A percentile compares a stretch with the other conserved stretches of the same genome.
Evolutionary conservation across 768 basidiomycete species (phyloP).

Genomic region (Exsudoporus frostii): DNA sequence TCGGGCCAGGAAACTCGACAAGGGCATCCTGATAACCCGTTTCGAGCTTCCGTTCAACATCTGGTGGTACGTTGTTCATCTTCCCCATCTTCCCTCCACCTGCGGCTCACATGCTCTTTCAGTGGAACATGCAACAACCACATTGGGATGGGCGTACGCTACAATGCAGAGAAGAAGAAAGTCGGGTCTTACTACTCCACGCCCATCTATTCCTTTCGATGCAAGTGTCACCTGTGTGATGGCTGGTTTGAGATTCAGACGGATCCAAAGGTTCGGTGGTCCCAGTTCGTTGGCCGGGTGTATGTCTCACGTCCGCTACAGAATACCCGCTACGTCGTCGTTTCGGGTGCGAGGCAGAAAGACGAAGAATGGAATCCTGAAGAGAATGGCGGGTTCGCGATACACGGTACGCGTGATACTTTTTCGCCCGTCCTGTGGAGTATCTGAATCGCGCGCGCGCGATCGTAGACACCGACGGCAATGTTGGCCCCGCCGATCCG

Average conservation of each 20-base stretch:
- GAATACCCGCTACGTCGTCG: constrained; percentile 95
- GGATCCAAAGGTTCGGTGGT: constrained; percentile 77
- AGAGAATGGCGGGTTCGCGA: constrained; percentile 89
- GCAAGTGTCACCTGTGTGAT: constrained; percentile 95
- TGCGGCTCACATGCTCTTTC: constrained; percentile 2
- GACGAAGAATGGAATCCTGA: constrained; percentile 97
- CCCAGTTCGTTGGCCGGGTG: not conserved
- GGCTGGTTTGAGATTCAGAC: constrained; percentile 99
- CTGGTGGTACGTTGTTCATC: constrained; percentile 68
- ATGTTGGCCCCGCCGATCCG: constrained; percentile 68
- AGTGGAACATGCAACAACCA: constrained; percentile 95
- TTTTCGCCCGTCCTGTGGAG: not conserved
- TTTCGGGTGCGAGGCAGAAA: constrained; percentile 90
- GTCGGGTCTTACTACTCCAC: constrained; percentile 93
- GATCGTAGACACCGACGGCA: constrained; percentile 63
- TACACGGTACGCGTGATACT: constrained; percentile 58
- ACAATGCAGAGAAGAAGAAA: constrained; percentile 99
- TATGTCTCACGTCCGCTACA: constrained; percentile 27
- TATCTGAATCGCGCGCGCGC: not conserved
- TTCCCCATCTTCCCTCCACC: no score
- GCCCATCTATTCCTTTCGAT: constrained; percentile 91
- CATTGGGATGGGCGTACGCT: constrained; percentile 99
- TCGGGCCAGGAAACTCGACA: constrained; percentile 91
- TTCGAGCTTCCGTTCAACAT: constrained; percentile 97
- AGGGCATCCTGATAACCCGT: constrained; percentile 92